phyloP scores from a whole-genome alignment of 495 filamentous ascomycete genomes.

The Pseudevernia furfuracea region DNA sequence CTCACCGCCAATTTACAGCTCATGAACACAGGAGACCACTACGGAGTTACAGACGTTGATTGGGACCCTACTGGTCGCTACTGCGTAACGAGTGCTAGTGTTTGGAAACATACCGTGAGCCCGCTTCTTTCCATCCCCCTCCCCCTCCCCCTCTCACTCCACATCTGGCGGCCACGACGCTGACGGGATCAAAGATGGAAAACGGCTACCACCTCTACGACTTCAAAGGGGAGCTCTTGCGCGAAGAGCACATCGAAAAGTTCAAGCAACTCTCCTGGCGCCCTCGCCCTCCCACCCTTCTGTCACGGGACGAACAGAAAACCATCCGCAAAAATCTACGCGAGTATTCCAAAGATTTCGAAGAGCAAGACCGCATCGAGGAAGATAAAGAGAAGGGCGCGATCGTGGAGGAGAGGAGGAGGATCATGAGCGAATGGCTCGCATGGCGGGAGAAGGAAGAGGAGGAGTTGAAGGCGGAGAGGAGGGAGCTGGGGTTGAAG shows the following conservation, averaged over 20 bases:
- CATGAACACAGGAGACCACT: conserved; percentile 89
- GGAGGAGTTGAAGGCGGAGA: conserved; percentile 65
- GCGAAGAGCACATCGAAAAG: conserved; percentile 88
- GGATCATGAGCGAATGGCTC: conserved; percentile 80
- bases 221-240: conserved; percentile 81
- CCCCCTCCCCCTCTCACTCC: background rate
- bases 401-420: conserved; percentile 79
- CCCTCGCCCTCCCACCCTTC: conserved; percentile 78
- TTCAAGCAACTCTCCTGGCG: conserved; percentile 98
- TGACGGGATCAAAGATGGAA: conserved; percentile 63
- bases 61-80: conserved; percentile 96
- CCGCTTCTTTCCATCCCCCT: too few relatives aligned
- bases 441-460: conserved; percentile 73
- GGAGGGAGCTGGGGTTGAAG: conserved; percentile 57
- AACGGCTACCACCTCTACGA: conserved; percentile 98
- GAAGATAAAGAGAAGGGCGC: conserved; percentile 87
- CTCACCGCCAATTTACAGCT: conserved; percentile 87
- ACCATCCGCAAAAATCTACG: conserved; percentile 95
- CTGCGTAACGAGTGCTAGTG: conserved; percentile 81
- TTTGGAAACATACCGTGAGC: conserved; percentile 91
- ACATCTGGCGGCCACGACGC: background rate
- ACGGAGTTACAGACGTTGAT: conserved; percentile 93
- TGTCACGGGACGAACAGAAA: conserved; percentile 93
- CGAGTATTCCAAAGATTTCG: conserved; percentile 90
- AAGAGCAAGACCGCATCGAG: conserved; percentile 86